Base-by-base conservation (phyloP, 2,329 filamentous ascomycete species). In the Alternaria sp. region DNA sequence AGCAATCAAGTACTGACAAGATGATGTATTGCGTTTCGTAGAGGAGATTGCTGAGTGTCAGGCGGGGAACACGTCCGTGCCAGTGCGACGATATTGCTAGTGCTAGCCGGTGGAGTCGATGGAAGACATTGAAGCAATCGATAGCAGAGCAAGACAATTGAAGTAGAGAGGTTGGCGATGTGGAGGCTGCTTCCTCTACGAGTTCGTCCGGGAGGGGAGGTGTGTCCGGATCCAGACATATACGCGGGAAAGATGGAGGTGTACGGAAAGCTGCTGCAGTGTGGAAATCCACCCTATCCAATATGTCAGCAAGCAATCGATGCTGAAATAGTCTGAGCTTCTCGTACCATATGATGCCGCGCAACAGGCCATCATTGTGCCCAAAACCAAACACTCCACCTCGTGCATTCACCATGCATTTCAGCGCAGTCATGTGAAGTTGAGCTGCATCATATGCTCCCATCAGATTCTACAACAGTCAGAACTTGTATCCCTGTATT, bases 121-220 rank as follows among this genome's bases (percentile, higher is more conserved):
- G 66, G 58, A 73, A 71, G 7, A 71, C 67, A 21, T 71, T 70
- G 60, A 72, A 71, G 56, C 67, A 71, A 21, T 71, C 64, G 10
- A 71, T 52, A 9, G 59, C 39, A 7, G 61, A 52, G 8, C 62
- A 29, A 2, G 68, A 64, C 17, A 73, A 60, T n/a, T 64, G 67
- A 13, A 72, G 62, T 5, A 64, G 55, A 5, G 64, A 68, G 0
- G 68, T 70, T 14, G 66, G 68, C 3, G 69, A 72, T 2, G 61
- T 65, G 41, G 34, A 61, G 1, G 67, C 67, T 29, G 68, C 68
- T 53, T 66, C 61, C 46, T 71, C 67, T 5, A 63, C 54, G 5
- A 72, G 54, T 2, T 31, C 48, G 11, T 69, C 62, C 0, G 69
- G 69, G 1, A 71, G 53, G 3, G 64, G 58, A 21, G 62, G 64